These are phyloP conservation scores for Eragrostis tef DNA, from an alignment of 202 grass and related monocot genomes.

Conservation along the genomic window DNA sequence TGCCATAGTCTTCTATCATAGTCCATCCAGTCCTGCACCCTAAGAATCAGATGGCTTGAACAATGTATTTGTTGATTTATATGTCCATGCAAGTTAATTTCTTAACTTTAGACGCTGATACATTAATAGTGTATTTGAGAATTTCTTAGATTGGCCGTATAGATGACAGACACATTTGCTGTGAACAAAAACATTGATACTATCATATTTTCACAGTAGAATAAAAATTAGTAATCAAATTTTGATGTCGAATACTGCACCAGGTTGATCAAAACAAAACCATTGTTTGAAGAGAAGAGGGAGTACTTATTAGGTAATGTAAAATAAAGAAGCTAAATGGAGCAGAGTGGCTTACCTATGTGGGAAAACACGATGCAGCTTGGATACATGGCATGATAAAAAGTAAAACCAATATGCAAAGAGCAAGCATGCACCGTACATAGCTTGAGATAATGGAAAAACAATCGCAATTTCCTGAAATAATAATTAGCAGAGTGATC, in stretches of 20 bases:
- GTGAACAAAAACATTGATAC: neutral
- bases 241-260: neutral
- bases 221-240: neutral
- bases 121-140: neutral
- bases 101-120: neutral
- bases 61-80: neutral
- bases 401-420: conserved; percentile 21
- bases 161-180: neutral
- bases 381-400: neutral
- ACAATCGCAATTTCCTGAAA: conserved; percentile 19
- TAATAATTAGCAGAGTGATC: neutral
- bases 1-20: conserved; percentile 24
- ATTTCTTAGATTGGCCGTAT: neutral
- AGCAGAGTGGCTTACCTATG: conserved; percentile 15
- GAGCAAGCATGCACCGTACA: conserved; percentile 15
- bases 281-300: neutral
- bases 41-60: neutral
- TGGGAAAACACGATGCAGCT: neutral
- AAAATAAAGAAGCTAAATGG: neutral
- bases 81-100: neutral
- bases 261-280: neutral
- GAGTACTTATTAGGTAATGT: neutral
- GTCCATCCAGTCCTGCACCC: conserved; percentile 21
- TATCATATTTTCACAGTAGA: neutral
- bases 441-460: conserved; percentile 25